Conservation (phyloP, 306 rosid species). For the Vigna hirtella region DNA sequence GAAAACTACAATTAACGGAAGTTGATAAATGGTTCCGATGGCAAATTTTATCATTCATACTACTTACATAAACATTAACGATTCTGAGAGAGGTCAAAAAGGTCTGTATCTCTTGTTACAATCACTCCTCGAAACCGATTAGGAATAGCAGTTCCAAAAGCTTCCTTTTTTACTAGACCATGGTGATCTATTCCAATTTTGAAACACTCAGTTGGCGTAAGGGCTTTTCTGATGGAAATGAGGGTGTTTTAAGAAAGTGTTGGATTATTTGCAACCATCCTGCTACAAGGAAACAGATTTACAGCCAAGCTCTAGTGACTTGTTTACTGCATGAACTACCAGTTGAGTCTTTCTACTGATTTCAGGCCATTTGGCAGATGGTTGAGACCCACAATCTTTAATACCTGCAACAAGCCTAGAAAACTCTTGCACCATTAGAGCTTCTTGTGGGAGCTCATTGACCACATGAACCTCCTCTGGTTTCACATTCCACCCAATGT, state of each 20-base stretch:
- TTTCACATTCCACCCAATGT: constrained; percentile 64
- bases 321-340: constrained; percentile 73
- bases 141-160: not conserved
- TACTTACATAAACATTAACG: not conserved
- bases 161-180: not conserved
- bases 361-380: constrained; percentile 67
- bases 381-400: constrained; percentile 46
- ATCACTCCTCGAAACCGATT: not conserved
- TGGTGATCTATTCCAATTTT: not conserved
- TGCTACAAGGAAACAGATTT: constrained; percentile 57
- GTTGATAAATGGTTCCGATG: not conserved
- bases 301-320: constrained; percentile 68
- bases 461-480: constrained; percentile 63
- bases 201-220: not conserved
- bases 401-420: constrained; percentile 57
- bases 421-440: constrained; percentile 75
- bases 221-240: not conserved
- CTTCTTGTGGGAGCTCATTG: constrained; percentile 73
- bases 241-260: not conserved
- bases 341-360: constrained; percentile 73
- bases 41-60: not conserved
- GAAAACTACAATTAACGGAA: not conserved
- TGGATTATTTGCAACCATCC: constrained; percentile 17
- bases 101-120: too few relatives aligned
- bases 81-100: too few relatives aligned